phyloP scores from a whole-genome alignment of 441 rosid species.

The Dalechampia spathulata region DNA sequence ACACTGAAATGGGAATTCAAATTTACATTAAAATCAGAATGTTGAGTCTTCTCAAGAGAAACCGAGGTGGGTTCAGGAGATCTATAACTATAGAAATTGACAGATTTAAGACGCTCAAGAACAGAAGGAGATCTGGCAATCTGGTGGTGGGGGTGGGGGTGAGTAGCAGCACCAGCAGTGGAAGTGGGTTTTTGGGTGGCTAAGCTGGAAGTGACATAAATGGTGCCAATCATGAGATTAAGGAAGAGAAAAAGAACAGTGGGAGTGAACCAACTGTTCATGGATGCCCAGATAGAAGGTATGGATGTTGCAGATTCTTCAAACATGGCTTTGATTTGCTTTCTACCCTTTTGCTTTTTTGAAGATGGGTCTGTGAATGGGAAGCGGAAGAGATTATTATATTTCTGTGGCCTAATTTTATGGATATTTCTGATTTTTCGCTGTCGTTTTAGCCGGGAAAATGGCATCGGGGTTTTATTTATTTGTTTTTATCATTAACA shows the following conservation, averaged over 20 bases:
- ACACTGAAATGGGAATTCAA: slow-evolving; percentile 10
- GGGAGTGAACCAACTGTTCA: slow-evolving; percentile 86
- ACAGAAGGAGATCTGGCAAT: slow-evolving; percentile 60
- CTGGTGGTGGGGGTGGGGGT: slow-evolving; percentile 6
- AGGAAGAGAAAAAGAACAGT: slow-evolving; percentile 70
- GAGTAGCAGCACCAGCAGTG: too few species aligned
- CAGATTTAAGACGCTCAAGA: slow-evolving; percentile 59
- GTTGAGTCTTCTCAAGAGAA: slow-evolving; percentile 36
- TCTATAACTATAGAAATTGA: slow-evolving; percentile 42
- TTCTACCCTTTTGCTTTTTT: too few species aligned
- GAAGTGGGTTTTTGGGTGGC: slow-evolving; percentile 24
- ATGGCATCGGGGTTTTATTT: background rate
- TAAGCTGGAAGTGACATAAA: slow-evolving; percentile 45
- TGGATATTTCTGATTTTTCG: too few species aligned
- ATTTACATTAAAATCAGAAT: background rate
- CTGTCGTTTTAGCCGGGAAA: too few species aligned
- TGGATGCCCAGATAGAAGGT: slow-evolving; percentile 52
- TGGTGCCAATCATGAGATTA: slow-evolving; percentile 73
- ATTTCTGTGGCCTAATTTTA: too few species aligned
- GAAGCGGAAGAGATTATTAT: background rate
- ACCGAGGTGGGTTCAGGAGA: slow-evolving; percentile 36
- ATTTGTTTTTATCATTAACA: background rate
- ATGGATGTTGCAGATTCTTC: slow-evolving; percentile 38
- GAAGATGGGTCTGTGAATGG: background rate
- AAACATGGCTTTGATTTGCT: slow-evolving; percentile 34